These are phyloP conservation scores for Pythium grandisporangium DNA, from an alignment of 352 stramenopile species.

Conservation along the genomic window DNA sequence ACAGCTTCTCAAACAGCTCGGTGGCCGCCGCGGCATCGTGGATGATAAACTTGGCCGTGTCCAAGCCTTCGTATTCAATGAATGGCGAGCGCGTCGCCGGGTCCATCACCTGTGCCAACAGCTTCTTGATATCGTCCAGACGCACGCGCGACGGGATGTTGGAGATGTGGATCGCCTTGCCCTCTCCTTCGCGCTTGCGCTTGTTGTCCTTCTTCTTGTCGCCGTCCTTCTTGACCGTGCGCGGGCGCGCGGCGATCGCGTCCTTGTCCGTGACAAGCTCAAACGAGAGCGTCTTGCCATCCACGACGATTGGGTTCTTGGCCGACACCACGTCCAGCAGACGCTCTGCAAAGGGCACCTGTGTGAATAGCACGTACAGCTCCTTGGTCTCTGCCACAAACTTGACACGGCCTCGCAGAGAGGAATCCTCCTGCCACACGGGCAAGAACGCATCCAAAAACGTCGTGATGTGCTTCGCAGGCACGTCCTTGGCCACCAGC, in stretches of 20 bases:
- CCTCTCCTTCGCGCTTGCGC: constrained; percentile 55
- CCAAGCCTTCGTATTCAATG: constrained; percentile 76
- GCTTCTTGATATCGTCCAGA: constrained; percentile 80
- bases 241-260: constrained; percentile 63
- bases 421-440: constrained; percentile 59
- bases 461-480: constrained; percentile 53
- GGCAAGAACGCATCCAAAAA: constrained; percentile 65
- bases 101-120: constrained; percentile 47
- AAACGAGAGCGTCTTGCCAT: constrained; percentile 58
- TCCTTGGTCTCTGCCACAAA: constrained; percentile 52
- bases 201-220: constrained; percentile 64
- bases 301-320: constrained; percentile 35
- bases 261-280: constrained; percentile 67
- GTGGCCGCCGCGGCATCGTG: constrained; percentile 28
- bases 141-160: constrained; percentile 65
- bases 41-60: constrained; percentile 64
- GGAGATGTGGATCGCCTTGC: constrained; percentile 76
- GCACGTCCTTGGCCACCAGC: constrained; percentile 78
- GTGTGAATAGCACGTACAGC: constrained; percentile 75
- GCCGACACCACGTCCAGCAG: constrained; percentile 31
- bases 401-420: constrained; percentile 60
- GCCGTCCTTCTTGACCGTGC: constrained; percentile 28
- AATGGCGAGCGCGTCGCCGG: constrained; percentile 43
- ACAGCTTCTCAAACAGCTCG: constrained; percentile 67
- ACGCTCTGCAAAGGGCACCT: constrained; percentile 55